Evolutionary conservation across 306 rosid genomes (phyloP).

Genomic region (Fragaria vesca): DNA sequence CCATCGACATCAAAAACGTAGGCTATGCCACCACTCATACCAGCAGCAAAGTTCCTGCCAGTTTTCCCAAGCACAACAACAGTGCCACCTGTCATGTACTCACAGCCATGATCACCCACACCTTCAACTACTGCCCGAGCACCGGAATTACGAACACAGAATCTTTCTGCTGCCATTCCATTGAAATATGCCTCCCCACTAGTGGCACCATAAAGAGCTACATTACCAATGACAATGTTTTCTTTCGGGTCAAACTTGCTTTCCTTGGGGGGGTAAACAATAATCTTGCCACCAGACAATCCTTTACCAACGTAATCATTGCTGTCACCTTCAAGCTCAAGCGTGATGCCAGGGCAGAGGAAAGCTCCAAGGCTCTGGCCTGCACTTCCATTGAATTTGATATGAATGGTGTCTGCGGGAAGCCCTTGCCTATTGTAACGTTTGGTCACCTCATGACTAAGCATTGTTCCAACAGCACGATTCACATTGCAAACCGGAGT

Average conservation of each 20-base stretch:
- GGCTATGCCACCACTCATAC: conserved; percentile 99
- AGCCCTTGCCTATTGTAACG: conserved; percentile 79
- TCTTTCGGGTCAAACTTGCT: conserved; percentile 90
- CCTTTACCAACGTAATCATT: conserved; percentile 99
- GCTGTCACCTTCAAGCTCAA: conserved; percentile 98
- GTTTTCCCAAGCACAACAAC: conserved; percentile 94
- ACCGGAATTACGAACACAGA: conserved; percentile 97
- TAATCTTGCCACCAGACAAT: conserved; percentile 90
- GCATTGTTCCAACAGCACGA: conserved; percentile 99
- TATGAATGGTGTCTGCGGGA: conserved; percentile 86
- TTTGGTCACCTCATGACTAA: conserved; percentile 96
- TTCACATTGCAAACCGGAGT: conserved; percentile 63
- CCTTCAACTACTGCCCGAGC: conserved; percentile 97
- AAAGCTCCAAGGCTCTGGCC: conserved; percentile 99
- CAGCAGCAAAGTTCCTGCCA: conserved; percentile 97
- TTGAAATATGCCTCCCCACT: conserved; percentile 93
- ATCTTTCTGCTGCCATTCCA: conserved; percentile 99
- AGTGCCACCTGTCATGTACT: conserved; percentile 98
- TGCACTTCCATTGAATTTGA: conserved; percentile 83
- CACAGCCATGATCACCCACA: conserved; percentile 99
- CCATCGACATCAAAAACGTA: conserved; percentile 78
- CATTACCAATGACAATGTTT: conserved; percentile 92
- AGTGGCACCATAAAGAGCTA: conserved; percentile 95
- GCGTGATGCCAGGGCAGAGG: conserved; percentile 89
- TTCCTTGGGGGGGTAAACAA: conserved; percentile 82